Evolutionary conservation across 768 basidiomycete species (phyloP).

Genomic region (Lactarius quietus): DNA sequence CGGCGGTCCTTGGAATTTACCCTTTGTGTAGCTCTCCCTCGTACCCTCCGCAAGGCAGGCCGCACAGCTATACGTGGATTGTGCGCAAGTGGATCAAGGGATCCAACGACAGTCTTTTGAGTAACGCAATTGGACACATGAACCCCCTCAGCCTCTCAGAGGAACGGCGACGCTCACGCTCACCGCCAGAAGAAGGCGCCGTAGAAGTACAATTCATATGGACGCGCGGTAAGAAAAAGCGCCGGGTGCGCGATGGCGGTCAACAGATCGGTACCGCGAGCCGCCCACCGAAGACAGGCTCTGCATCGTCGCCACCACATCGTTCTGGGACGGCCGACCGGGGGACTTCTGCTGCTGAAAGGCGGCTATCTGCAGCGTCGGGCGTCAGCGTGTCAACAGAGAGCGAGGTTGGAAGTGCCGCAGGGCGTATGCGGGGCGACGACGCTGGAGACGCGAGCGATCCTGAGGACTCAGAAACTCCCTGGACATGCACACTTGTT

Average conservation of each 20-base stretch:
- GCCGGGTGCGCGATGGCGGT: neutral
- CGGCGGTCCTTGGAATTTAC: slow-evolving; percentile 64
- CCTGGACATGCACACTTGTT: slow-evolving; percentile 88
- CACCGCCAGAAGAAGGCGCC: slow-evolving; percentile 10
- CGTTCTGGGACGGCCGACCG: neutral
- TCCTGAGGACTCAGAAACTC: slow-evolving; percentile 94
- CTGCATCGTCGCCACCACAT: slow-evolving; percentile 9
- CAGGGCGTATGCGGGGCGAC: slow-evolving; percentile 21
- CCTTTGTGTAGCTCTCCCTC: slow-evolving; percentile 54
- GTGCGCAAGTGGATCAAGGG: slow-evolving; percentile 74
- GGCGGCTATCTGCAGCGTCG: slow-evolving; percentile 18
- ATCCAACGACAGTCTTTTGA: slow-evolving; percentile 41
- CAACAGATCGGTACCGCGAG: neutral
- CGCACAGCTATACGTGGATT: slow-evolving; percentile 67
- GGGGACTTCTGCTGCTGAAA: slow-evolving; percentile 4
- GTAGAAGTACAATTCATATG: slow-evolving; percentile 81
- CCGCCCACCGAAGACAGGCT: slow-evolving; percentile 2
- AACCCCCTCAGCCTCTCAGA: slow-evolving; percentile 25
- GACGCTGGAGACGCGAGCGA: slow-evolving; percentile 82
- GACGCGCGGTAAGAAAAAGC: slow-evolving; percentile 49
- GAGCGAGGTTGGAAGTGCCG: slow-evolving; percentile 12
- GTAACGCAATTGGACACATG: slow-evolving; percentile 44
- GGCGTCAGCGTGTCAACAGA: slow-evolving; percentile 22
- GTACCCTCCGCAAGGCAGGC: slow-evolving; percentile 37
- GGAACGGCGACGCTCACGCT: slow-evolving; percentile 26